phyloP scores from a whole-genome alignment of 192 early-diverging fungal species.

The Gaertneriomyces semiglobifer region DNA sequence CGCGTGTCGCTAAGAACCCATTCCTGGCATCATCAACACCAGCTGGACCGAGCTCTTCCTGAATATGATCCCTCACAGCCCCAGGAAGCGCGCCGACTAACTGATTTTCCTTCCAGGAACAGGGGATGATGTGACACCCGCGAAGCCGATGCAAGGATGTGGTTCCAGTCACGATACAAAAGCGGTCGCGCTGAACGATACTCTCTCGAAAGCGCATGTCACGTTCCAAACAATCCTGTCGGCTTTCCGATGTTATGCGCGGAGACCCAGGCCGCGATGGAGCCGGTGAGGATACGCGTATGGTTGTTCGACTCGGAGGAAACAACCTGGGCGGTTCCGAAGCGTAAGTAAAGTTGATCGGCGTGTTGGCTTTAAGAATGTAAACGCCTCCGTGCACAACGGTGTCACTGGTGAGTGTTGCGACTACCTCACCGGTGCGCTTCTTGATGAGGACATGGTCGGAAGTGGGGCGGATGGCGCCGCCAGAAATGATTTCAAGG shows the following conservation, averaged over 20 bases:
- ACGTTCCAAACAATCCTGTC: no score
- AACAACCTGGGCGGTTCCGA: constrained; percentile 9
- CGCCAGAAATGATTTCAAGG: constrained; percentile 12
- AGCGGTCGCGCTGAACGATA: constrained; percentile 8
- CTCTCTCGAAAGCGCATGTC: constrained; percentile 12
- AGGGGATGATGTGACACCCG: constrained; percentile 14
- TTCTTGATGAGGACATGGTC: neutral
- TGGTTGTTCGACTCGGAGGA: constrained; percentile 4
- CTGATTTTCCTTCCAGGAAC: constrained; percentile 13
- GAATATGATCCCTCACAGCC: constrained; percentile 9
- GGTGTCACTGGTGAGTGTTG: constrained; percentile 6
- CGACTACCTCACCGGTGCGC: constrained; percentile 6
- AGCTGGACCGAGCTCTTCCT: neutral
- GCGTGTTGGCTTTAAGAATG: constrained; percentile 1
- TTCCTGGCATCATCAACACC: constrained; percentile 2
- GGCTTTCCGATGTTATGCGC: no score
- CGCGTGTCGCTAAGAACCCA: constrained; percentile 2
- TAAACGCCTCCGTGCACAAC: constrained; percentile 5
- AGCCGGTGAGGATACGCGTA: neutral
- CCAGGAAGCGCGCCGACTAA: constrained; percentile 2
- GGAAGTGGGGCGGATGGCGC: neutral
- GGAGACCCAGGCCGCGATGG: no score
- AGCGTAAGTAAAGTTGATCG: neutral
- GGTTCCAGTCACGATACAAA: neutral
- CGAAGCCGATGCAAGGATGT: neutral